A percentile compares a stretch with the other conserved stretches of the same genome.
phyloP scores from a whole-genome alignment of 1,284 basidiomycete species.

The Pseudozyma tsukubaensis region DNA sequence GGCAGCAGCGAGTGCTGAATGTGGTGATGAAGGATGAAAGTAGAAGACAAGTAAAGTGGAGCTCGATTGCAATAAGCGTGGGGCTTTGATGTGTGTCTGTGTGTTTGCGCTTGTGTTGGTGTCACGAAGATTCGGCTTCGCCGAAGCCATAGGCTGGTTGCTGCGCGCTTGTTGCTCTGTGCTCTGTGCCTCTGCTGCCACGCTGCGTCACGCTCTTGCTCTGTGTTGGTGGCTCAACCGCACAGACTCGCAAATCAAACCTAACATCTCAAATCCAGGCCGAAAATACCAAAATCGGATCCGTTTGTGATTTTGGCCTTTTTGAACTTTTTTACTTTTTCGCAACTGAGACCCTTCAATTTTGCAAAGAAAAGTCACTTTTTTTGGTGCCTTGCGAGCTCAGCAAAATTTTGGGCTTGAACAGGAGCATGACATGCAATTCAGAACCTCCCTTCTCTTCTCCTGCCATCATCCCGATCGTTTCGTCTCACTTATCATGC shows the following conservation, averaged over 20 bases:
- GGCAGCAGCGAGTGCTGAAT: too few relatives aligned
- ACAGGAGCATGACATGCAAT: neutral
- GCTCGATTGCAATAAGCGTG: neutral
- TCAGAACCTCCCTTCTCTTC: neutral
- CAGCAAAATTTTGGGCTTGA: slow-evolving; percentile 22
- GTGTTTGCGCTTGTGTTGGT: slow-evolving; percentile 14
- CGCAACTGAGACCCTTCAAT: neutral
- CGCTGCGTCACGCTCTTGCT: neutral
- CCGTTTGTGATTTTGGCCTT: slow-evolving; percentile 3
- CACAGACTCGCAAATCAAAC: neutral
- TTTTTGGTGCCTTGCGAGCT: neutral
- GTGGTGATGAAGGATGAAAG: neutral
- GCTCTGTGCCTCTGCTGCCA: neutral
- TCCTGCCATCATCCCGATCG: slow-evolving; percentile 15
- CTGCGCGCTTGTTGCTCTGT: neutral
- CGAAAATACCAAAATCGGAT: neutral
- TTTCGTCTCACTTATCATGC: slow-evolving; percentile 74
- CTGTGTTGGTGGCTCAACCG: slow-evolving; percentile 20
- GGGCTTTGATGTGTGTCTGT: neutral
- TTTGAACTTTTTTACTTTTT: neutral
- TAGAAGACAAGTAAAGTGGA: neutral
- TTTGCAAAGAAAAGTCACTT: neutral
- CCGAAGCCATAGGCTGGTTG: slow-evolving; percentile 2
- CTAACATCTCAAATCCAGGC: neutral
- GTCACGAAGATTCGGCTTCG: slow-evolving; percentile 22